Conservation (phyloP, 2,329 filamentous ascomycete species). For the Cytospora paraplurivora region DNA sequence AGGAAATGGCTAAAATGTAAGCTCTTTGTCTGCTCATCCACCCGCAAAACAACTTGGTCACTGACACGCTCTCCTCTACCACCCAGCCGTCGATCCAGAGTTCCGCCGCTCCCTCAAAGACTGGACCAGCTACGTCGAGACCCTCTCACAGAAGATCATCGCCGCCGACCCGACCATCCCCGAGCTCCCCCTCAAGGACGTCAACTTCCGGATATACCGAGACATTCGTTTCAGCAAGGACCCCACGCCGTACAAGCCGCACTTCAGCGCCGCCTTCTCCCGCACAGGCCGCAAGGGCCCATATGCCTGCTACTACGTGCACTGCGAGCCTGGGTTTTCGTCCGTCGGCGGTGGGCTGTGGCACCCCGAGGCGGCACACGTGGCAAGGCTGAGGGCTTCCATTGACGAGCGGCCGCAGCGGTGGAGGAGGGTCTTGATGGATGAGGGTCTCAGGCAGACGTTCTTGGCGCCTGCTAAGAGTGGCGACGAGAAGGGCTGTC, state of each 20-base stretch:
- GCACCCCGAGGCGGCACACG: slow-evolving; percentile 69
- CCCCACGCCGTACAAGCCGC: slow-evolving; percentile 85
- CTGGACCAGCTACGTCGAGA: slow-evolving; percentile 77
- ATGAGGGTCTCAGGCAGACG: slow-evolving; percentile 60
- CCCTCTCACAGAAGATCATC: slow-evolving; percentile 68
- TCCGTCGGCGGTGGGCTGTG: slow-evolving; percentile 83
- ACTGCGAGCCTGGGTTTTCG: slow-evolving; percentile 71
- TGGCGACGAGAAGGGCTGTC: slow-evolving; percentile 57
- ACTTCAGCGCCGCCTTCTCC: slow-evolving; percentile 86
- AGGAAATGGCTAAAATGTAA: slow-evolving; percentile 61
- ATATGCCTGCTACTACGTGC: slow-evolving; percentile 87
- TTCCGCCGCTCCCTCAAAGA: slow-evolving; percentile 78
- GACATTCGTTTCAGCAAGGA: slow-evolving; percentile 85
- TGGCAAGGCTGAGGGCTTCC: slow-evolving; percentile 68
- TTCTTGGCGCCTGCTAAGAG: slow-evolving; percentile 63
- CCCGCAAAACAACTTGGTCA: not conserved
- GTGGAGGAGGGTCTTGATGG: slow-evolving; percentile 68
- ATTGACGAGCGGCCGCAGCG: slow-evolving; percentile 73
- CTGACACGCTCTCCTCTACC: slow-evolving; percentile 9
- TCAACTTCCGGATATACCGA: slow-evolving; percentile 85
- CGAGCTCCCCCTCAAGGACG: slow-evolving; percentile 81
- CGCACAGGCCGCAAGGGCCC: slow-evolving; percentile 84
- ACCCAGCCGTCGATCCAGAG: slow-evolving; percentile 74
- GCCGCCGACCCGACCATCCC: slow-evolving; percentile 80
- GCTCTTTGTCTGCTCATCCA: slow-evolving; percentile 23